A percentile compares a stretch with the other conserved stretches of the same genome.
Evolutionary conservation across 352 stramenopile genomes (phyloP).

Genomic region (Globisporangium cylindrosporum): DNA sequence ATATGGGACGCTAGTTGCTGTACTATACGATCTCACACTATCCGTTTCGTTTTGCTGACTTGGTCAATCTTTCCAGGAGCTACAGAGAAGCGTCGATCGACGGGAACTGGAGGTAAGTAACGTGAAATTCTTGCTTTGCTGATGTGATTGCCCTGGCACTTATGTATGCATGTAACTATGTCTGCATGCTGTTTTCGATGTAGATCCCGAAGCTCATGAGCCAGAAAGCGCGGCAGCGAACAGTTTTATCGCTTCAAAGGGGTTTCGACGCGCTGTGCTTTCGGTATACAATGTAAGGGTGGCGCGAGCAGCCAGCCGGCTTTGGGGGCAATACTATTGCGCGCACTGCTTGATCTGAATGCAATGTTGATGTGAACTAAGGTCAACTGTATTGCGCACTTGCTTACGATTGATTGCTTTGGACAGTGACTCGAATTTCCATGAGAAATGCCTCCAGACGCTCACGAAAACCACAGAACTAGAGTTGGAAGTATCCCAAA

Average conservation of each 20-base stretch:
- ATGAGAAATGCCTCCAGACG: slow-evolving; percentile 14
- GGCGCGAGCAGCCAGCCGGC: background rate
- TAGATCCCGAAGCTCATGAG: background rate
- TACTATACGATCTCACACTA: background rate
- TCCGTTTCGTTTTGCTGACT: background rate
- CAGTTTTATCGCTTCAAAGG: background rate
- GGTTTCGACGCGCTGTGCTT: slow-evolving; percentile 8
- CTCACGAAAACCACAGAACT: slow-evolving; percentile 17
- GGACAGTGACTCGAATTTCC: slow-evolving; percentile 9
- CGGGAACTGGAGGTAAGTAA: background rate
- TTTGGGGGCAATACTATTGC: no score
- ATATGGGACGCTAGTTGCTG: no score
- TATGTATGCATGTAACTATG: no score
- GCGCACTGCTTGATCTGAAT: background rate
- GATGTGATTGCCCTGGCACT: background rate
- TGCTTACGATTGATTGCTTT: background rate
- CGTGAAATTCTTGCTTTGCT: background rate
- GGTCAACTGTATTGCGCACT: no score
- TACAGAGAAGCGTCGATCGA: background rate
- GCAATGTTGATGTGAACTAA: background rate
- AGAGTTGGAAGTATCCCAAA: slow-evolving; percentile 2
- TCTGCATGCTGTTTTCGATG: no score
- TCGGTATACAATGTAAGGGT: slow-evolving; percentile 8
- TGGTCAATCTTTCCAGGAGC: background rate
- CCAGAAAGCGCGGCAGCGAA: background rate